These are phyloP conservation scores for Psophocarpus tetragonolobus DNA, from an alignment of 306 rosid species.

Conservation along the genomic window DNA sequence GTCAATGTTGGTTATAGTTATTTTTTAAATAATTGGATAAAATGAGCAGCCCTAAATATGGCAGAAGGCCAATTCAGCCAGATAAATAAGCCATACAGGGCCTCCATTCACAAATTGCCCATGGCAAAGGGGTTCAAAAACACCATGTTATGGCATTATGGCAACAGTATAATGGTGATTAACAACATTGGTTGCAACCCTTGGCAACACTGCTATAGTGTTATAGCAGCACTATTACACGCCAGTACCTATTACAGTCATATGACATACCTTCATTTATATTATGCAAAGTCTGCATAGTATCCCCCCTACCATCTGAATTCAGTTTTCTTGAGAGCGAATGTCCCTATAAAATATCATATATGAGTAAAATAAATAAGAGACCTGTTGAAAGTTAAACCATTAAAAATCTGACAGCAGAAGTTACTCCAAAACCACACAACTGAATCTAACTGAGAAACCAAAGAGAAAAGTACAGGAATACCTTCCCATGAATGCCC, in stretches of 20 bases:
- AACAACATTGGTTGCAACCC: too few relatives aligned
- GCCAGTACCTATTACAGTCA: not conserved
- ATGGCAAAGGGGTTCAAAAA: too few relatives aligned
- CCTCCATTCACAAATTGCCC: too few relatives aligned
- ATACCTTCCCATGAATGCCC: slow-evolving; percentile 77
- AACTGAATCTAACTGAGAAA: not conserved
- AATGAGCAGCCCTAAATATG: too few relatives aligned
- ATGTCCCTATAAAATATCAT: slow-evolving; percentile 66
- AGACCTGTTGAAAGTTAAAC: not conserved
- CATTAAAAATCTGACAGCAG: not conserved
- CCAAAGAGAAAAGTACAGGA: not conserved
- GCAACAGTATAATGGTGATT: too few relatives aligned
- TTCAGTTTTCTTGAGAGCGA: slow-evolving; percentile 68
- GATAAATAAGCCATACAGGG: too few relatives aligned
- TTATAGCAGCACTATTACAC: not conserved
- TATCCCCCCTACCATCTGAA: slow-evolving; percentile 79
- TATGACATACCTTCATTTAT: slow-evolving; percentile 66
- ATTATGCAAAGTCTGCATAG: slow-evolving; percentile 85
- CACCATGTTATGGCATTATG: too few relatives aligned
- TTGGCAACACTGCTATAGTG: not conserved
- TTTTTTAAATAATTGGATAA: too few relatives aligned
- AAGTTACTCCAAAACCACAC: slow-evolving; percentile 1
- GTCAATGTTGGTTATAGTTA: too few relatives aligned
- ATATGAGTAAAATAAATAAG: not conserved
- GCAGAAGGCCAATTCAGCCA: too few relatives aligned